Evolutionary conservation across 2,329 filamentous ascomycete genomes (phyloP).

Genomic region (Cyanodermella asteris): DNA sequence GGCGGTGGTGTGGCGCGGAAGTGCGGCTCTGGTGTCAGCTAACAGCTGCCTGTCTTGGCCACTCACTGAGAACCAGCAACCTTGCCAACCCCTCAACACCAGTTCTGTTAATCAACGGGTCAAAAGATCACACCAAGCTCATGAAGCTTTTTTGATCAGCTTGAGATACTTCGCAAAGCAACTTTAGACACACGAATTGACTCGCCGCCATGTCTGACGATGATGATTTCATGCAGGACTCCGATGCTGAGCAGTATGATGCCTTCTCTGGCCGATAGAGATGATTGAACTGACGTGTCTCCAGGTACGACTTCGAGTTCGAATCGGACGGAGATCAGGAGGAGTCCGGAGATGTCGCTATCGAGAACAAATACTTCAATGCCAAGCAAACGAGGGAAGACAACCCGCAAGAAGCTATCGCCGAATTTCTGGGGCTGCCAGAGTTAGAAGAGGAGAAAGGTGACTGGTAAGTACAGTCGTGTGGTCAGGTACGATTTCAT

Average conservation of each 20-base stretch:
- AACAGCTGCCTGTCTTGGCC: too few species aligned
- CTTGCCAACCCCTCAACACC: too few species aligned
- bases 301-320: constrained; percentile 86
- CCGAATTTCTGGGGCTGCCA: constrained; percentile 79
- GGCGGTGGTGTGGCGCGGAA: too few species aligned
- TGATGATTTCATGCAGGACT: constrained; percentile 89
- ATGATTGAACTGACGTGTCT: constrained; percentile 1
- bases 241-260: constrained; percentile 59
- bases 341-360: constrained; percentile 70
- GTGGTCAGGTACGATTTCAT: background rate
- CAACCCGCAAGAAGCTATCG: constrained; percentile 71
- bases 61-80: too few species aligned
- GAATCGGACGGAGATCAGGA: constrained; percentile 87
- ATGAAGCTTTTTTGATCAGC: too few species aligned
- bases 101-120: too few species aligned
- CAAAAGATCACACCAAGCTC: too few species aligned
- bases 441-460: constrained; percentile 73
- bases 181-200: too few species aligned
- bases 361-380: constrained; percentile 99
- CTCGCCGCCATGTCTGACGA: constrained; percentile 52
- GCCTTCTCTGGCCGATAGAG: constrained; percentile 3
- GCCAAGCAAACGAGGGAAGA: constrained; percentile 86
- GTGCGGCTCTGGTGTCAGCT: too few species aligned
- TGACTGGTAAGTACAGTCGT: constrained; percentile 43
- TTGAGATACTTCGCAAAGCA: too few species aligned